Conservation (phyloP, 2,329 filamentous ascomycete genomes). For the Xylariaceae sp. region DNA sequence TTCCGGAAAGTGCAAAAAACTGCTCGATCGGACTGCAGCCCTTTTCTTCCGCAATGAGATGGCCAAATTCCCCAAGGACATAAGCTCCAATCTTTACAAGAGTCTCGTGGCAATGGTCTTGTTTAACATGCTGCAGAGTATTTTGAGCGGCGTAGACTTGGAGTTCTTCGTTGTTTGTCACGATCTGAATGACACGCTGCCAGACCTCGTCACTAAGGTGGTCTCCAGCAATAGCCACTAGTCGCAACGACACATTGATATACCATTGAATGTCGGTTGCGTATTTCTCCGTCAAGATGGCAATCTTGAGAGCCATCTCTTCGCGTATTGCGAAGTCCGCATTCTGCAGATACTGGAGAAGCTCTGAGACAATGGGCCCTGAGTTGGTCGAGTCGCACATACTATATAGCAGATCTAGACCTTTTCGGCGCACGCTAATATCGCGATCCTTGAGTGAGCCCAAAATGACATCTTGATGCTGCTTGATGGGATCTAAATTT, state of each 20-base stretch:
- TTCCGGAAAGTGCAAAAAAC: slow-evolving; percentile 86
- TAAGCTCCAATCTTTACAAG: slow-evolving; percentile 97
- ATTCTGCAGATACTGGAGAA: slow-evolving; percentile 90
- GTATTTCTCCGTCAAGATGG: slow-evolving; percentile 97
- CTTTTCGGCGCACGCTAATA: slow-evolving; percentile 94
- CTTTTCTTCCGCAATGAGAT: slow-evolving; percentile 87
- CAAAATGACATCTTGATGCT: slow-evolving; percentile 94
- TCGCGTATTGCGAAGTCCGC: slow-evolving; percentile 97
- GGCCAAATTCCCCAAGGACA: slow-evolving; percentile 92
- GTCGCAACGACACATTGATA: slow-evolving; percentile 90
- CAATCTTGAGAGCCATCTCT: slow-evolving; percentile 99
- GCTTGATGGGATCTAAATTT: slow-evolving; percentile 94
- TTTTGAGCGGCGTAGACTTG: slow-evolving; percentile 96
- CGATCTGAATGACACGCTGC: slow-evolving; percentile 98
- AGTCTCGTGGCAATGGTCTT: slow-evolving; percentile 92
- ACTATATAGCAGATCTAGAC: slow-evolving; percentile 94
- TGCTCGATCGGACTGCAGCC: slow-evolving; percentile 97
- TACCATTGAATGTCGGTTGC: slow-evolving; percentile 99
- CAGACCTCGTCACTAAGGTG: slow-evolving; percentile 99
- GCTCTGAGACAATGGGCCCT: slow-evolving; percentile 86
- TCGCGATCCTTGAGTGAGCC: slow-evolving; percentile 92
- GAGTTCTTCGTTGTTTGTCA: slow-evolving; percentile 97
- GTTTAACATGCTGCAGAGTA: slow-evolving; percentile 86
- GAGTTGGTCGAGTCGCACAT: slow-evolving; percentile 99
- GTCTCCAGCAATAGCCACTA: slow-evolving; percentile 95